These are phyloP conservation scores for Ophiognomonia clavigignenti-juglandacearum DNA, from an alignment of 2,329 filamentous ascomycete genomes.

Conservation along the genomic window DNA sequence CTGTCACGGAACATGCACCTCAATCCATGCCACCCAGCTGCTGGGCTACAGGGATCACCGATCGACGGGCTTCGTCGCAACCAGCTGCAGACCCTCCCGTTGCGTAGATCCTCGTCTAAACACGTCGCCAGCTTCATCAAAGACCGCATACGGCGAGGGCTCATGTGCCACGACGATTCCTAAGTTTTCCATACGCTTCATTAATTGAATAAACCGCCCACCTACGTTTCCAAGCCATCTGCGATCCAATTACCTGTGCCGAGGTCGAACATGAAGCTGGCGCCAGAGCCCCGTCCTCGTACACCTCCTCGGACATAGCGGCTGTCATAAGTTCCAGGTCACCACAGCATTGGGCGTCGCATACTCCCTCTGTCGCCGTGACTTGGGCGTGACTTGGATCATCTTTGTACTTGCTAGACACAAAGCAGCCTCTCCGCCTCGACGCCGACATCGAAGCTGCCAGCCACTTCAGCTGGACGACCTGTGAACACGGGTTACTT, in stretches of 20 bases:
- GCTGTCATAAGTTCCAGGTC: conserved; percentile 2
- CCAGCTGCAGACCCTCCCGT: too few species aligned
- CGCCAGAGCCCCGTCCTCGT: background rate
- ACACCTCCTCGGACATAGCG: conserved; percentile 7
- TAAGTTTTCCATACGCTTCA: too few species aligned
- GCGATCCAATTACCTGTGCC: background rate
- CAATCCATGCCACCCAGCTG: too few species aligned
- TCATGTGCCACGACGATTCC: too few species aligned
- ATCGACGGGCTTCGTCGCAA: too few species aligned
- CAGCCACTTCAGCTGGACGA: background rate
- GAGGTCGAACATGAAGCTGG: background rate
- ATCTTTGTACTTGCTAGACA: background rate
- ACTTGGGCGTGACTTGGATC: conserved; percentile 5
- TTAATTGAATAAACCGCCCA: too few species aligned
- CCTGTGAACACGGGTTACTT: background rate
- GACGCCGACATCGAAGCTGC: background rate
- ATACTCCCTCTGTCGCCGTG: background rate
- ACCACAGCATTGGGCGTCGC: conserved; percentile 9
- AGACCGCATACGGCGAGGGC: too few species aligned
- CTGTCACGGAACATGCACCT: too few species aligned
- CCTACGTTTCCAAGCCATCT: too few species aligned
- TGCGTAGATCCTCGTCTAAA: too few species aligned
- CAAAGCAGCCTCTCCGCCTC: background rate
- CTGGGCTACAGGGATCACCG: too few species aligned
- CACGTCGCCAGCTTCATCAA: too few species aligned